Base-by-base conservation (phyloP, 805 yeast genomes). In the Maudiozyma turicensis region DNA sequence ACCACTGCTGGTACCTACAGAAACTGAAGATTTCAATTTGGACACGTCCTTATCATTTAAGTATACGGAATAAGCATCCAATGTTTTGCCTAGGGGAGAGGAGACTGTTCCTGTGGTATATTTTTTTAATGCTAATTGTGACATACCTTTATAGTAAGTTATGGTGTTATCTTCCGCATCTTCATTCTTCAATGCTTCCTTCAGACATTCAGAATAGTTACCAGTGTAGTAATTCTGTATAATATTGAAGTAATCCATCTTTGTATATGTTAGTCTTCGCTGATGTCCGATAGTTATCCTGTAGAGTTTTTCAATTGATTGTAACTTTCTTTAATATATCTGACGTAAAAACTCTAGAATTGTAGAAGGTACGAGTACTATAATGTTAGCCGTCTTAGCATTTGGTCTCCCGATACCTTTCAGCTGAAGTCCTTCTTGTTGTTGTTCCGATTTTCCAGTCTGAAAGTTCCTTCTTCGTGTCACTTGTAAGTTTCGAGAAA, bases 201-300 rank as follows among this genome's bases (percentile, higher is more conserved):
- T 60, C 43, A 68, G 56, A 3, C 76, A 78, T 55, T 73, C 70
- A 10, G 67, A 58, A 59, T 72, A 77, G 57, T 79, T 81, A 45
- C 81, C 80, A 10, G 84, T 76, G 63, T 75, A 81, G 66, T 79
- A 82, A 50, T 76, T 77, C 58, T 78, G 82, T 54, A 78, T 74
- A 29, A 81, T 63, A 14, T 72, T 72, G 63, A 73, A 81, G 37
- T 77, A 70, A 57, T 80, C 84, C 62, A 60, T 55, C 15, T 11
- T 39, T 39, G 2, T 9, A 20, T 15, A 20, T 20, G 26, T 20
- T 20, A 20, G 26, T 20, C 26, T 20, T 20, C 26, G 26, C 4
- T 20, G 26, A 20, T 20, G 26, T 20, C 26, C 2, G 26, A 4
- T 20, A 20, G 26, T 20, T 20, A 4, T 20, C 26, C 26, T 20